phyloP scores from a whole-genome alignment of 2,329 filamentous ascomycete species.

The Bipolaris bicolor region DNA sequence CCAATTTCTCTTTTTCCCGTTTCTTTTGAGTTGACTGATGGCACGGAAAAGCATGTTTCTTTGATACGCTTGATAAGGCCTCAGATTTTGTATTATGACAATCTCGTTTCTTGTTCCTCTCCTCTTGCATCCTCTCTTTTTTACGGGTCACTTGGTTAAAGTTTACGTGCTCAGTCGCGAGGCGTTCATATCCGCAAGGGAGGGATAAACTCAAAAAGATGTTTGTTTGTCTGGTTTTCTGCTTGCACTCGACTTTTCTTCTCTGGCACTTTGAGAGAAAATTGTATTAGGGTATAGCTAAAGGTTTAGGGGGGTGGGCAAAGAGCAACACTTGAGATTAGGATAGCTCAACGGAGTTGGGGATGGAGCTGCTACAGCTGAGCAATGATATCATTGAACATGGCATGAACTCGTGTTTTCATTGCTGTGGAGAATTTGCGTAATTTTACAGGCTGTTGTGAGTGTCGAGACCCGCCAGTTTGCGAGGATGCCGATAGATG shows the following conservation, averaged over 20 bases:
- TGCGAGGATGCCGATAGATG: background rate
- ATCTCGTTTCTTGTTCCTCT: conserved; percentile 33
- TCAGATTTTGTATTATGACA: conserved; percentile 45
- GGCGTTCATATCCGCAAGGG: conserved; percentile 37
- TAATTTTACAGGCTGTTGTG: background rate
- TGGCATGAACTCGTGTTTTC: conserved; percentile 2
- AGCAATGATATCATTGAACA: conserved; percentile 21
- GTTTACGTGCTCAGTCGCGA: conserved; percentile 28
- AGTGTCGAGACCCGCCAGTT: background rate
- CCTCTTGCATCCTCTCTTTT: conserved; percentile 45
- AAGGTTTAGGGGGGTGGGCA: conserved; percentile 6
- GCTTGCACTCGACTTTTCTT: conserved; percentile 19
- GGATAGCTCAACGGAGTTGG: conserved; percentile 13
- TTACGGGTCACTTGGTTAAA: conserved; percentile 26
- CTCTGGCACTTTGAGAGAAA: conserved; percentile 15
- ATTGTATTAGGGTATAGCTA: conserved; percentile 25
- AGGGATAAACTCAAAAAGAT: conserved; percentile 32
- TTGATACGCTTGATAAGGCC: conserved; percentile 33
- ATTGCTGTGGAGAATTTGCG: background rate
- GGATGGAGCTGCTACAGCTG: conserved; percentile 14
- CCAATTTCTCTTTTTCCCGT: conserved; percentile 24
- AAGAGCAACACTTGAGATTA: conserved; percentile 12
- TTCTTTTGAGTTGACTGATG: conserved; percentile 32
- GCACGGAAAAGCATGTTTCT: conserved; percentile 34
- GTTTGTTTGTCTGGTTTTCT: conserved; percentile 23